A percentile compares a stretch with the other conserved stretches of the same genome.
Evolutionary conservation across 768 basidiomycete genomes (phyloP).

Genomic region (Leccinum longicurvipes): DNA sequence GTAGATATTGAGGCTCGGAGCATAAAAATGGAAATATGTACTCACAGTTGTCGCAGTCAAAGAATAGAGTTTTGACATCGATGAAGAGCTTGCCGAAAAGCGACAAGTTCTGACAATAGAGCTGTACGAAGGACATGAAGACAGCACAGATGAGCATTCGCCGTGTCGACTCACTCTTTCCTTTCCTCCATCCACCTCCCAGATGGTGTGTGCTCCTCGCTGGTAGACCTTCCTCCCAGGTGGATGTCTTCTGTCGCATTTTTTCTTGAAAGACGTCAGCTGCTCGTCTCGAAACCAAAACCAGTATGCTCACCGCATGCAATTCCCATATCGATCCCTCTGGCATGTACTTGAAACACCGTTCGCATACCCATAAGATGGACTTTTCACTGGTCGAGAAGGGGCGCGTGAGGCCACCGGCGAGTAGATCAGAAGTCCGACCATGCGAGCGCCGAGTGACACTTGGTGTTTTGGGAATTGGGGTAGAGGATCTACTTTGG

Average conservation of each 20-base stretch:
- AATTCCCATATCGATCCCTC: constrained; percentile 69
- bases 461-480: constrained; percentile 44
- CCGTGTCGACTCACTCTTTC: constrained; percentile 60
- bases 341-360: constrained; percentile 96
- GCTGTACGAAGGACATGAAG: constrained; percentile 40
- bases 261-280: constrained; percentile 45
- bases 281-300: constrained; percentile 4
- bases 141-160: not conserved
- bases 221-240: constrained; percentile 92
- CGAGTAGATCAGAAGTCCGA: constrained; percentile 70
- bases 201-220: constrained; percentile 83
- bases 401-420: constrained; percentile 55
- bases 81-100: constrained; percentile 99
- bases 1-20: not conserved
- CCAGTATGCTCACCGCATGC: constrained; percentile 47
- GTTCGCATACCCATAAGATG: constrained; percentile 80
- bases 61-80: constrained; percentile 94
- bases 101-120: constrained; percentile 95
- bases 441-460: constrained; percentile 61
- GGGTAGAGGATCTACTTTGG: constrained; percentile 23
- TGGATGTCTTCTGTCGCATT: constrained; percentile 65
- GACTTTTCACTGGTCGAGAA: constrained; percentile 45
- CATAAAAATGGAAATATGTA: not conserved
- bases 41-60: constrained; percentile 84
- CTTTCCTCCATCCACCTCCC: constrained; percentile 90